Evolutionary conservation across 345 rosid species (phyloP), one percentile per base, ranked within the genome.

Genomic region (Euphorbia tirucalli): DNA sequence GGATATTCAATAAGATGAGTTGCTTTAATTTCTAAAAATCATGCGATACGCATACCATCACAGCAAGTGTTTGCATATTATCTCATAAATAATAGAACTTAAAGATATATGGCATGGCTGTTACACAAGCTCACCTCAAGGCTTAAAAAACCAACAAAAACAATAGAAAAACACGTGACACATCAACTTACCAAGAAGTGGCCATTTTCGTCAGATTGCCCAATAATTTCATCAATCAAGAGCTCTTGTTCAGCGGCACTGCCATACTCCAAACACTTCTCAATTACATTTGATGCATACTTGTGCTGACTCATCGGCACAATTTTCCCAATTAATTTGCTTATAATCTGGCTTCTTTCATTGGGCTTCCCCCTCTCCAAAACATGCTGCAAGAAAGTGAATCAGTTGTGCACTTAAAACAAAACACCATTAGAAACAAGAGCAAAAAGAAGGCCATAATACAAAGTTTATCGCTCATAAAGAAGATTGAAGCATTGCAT

Each of bases 251-350:
- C 98, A 11, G 80, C 74, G 66, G 74, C 68, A 84, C 80, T 90
- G 30, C 97, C 94, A 43, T 93, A 71, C 81, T 86, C 94, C 84
- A 96, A 80, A 83, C 99, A 96, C 83, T 96, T 96, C 81, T 96
- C 99, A 61, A 96, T 84, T 59, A 93, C 98, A 79, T 96, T 96
- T 9, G 99, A 96, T 1, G 98, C 97, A 65, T 87, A 96, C 73
- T 96, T 96, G 85, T 96, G 97, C 88, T 96, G 99, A 78, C 99
- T 93, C 96, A 96, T 81, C 68, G 84, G 89, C 55, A 89, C 90
- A 81, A 96, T 82, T 65, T 89, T 87, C 66, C 99, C 99, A 19
- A 80, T 70, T 78, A 96, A 79, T 81, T 96, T 89, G 84, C 83
- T 79, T 66, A 93, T 83, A 73, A 96, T 93, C 72, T 75, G 83